Evolutionary conservation across 345 rosid genomes (phyloP), one percentile per base, ranked within the genome.

Genomic region (Euphorbia peplus): DNA sequence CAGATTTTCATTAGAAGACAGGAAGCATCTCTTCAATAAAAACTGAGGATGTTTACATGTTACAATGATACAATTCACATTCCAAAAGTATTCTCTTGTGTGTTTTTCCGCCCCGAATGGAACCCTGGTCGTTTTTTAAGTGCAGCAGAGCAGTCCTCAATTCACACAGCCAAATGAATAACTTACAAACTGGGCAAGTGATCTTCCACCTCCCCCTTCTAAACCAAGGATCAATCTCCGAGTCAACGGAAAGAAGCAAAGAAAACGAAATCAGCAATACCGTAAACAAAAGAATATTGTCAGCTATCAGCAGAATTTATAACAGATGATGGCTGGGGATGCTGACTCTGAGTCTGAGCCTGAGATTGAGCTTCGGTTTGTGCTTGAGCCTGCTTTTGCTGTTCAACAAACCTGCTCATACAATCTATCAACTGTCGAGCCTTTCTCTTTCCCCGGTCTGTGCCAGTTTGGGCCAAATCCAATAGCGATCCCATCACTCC

Each of bases 361-460:
- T 63, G 65, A 3, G 85, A 50, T 64, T 68, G 73, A n/a, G 80
- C 60, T 46, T 80, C 85, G 3, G 72, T 60, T 67, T 76, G 84
- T 13, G 73, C 70, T 65, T 81, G 77, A 44, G 81, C 87, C 73
- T 78, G 88, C 76, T 88, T 81, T 78, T 87, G 89, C 77, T 87
- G 92, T 73, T 91, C 99, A 32, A 81, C 39, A 55, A 79, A 83
- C 75, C 90, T 81, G 81, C 74, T 87, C 71, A 95, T 83, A 9
- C 95, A 93, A 48, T 91, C 97, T 2, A 95, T 84, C 76, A 91
- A 81, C 75, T 87, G 97, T 3, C 85, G 88, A 79, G 99, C 99
- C 79, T 95, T 95, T 57, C 99, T 77, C 76, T 91, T 95, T 51
- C 96, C 99, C 67, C 99, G 81, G 62, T 91, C 96, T 0, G 99